Conservation (phyloP, 306 rosid genomes). For the Astragalus glycyphyllos region DNA sequence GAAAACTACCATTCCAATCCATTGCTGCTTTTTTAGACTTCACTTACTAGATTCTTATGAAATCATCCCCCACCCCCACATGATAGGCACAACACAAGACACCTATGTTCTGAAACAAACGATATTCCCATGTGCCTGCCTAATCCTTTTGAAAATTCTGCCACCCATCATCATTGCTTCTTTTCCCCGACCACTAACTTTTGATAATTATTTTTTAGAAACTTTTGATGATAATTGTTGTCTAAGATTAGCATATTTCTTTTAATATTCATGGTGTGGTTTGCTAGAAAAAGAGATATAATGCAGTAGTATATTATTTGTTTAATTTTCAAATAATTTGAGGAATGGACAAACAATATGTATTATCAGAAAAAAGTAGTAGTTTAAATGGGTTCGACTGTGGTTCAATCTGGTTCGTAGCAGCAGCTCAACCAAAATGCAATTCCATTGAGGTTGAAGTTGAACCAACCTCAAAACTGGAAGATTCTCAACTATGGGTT, state of each 20-base stretch:
- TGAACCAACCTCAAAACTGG: no score
- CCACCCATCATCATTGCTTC: conserved; percentile 20
- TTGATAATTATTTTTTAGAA: not conserved
- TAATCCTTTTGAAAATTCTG: not conserved
- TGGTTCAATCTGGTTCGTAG: no score
- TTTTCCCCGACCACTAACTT: not conserved
- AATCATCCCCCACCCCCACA: not conserved
- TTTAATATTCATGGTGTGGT: no score
- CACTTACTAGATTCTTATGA: not conserved
- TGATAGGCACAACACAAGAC: not conserved
- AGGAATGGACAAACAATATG: no score
- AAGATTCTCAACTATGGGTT: no score
- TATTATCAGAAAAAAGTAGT: no score
- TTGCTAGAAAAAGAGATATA: no score
- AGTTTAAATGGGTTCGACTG: no score
- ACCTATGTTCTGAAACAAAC: not conserved
- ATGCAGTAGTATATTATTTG: no score
- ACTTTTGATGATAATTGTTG: not conserved
- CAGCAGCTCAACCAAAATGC: no score
- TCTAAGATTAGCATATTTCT: not conserved
- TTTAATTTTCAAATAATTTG: no score
- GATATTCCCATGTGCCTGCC: conserved; percentile 36
- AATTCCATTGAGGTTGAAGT: no score
- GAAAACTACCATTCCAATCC: not conserved
- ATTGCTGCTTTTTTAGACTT: not conserved